Evolutionary conservation across 345 rosid species (phyloP).

Genomic region (Aethionema arabicum): DNA sequence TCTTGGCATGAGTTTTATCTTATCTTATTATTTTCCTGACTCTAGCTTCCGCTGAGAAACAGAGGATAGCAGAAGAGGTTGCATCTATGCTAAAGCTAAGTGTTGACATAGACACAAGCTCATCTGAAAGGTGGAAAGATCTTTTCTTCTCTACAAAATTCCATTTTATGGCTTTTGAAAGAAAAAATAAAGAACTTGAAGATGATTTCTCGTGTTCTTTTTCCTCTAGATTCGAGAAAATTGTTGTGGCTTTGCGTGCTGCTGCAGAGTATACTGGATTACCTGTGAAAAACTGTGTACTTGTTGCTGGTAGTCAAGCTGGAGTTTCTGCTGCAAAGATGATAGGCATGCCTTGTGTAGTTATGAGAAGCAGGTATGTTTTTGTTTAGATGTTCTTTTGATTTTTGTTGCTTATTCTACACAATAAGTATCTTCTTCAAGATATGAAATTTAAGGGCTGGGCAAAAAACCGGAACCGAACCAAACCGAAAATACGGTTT

Average conservation of each 20-base stretch:
- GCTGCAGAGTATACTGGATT: slow-evolving; percentile 73
- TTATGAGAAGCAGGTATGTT: slow-evolving; percentile 80
- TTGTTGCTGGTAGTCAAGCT: slow-evolving; percentile 78
- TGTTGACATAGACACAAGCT: slow-evolving; percentile 75
- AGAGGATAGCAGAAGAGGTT: slow-evolving; percentile 85
- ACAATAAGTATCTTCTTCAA: neutral
- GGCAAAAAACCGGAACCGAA: too few species aligned
- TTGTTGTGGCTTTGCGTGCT: slow-evolving; percentile 79
- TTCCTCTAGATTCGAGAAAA: slow-evolving; percentile 58
- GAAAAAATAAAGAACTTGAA: neutral
- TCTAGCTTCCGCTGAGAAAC: slow-evolving; percentile 87
- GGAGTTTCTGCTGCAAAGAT: slow-evolving; percentile 76
- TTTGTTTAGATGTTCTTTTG: slow-evolving; percentile 1
- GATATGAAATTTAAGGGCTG: neutral
- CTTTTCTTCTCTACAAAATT: neutral
- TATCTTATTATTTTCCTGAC: slow-evolving; percentile 25
- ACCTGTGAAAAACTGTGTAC: slow-evolving; percentile 64
- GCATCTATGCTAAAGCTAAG: slow-evolving; percentile 80
- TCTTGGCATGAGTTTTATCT: neutral
- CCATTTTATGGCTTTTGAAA: neutral
- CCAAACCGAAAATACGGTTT: too few species aligned
- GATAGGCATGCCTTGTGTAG: slow-evolving; percentile 88
- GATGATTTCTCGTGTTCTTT: neutral
- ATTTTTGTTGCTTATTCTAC: slow-evolving; percentile 5
- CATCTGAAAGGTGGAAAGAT: slow-evolving; percentile 63